Percentiles rank a stretch among this genome's conserved stretches.
Conservation (phyloP, 768 basidiomycete species). For the Peribolospora baueri region DNA sequence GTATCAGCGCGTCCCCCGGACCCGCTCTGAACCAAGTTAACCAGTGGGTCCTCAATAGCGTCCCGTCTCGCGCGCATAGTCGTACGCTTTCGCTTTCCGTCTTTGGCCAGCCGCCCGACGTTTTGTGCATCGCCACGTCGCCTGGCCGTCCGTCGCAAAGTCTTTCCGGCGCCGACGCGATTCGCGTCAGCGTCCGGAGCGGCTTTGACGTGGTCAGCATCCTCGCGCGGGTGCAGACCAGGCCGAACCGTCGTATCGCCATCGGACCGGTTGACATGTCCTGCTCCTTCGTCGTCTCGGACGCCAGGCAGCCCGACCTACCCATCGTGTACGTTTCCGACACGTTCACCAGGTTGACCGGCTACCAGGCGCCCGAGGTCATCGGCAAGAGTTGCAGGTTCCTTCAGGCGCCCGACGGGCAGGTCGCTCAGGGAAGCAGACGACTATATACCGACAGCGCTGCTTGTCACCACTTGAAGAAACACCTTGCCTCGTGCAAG, state of each 20-base stretch:
- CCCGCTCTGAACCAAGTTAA: no score
- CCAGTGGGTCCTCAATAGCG: no score
- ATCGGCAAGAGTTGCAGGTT: constrained; percentile 78
- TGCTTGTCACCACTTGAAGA: constrained; percentile 38
- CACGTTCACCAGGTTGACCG: constrained; percentile 36
- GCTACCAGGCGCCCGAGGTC: constrained; percentile 33
- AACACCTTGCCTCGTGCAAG: constrained; percentile 42
- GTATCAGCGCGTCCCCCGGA: no score
- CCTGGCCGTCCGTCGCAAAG: no score
- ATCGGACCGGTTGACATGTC: constrained; percentile 82
- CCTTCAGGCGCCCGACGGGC: constrained; percentile 50
- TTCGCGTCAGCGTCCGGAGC: constrained; percentile 18
- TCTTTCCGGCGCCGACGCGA: no score
- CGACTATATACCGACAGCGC: constrained; percentile 39
- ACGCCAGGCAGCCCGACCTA: constrained; percentile 50
- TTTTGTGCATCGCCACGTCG: no score
- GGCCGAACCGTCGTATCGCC: constrained; percentile 45
- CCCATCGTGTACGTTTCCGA: constrained; percentile 83
- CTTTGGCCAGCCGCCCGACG: no score
- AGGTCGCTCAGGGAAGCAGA: constrained; percentile 23
- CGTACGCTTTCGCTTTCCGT: no score
- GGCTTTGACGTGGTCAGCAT: constrained; percentile 77
- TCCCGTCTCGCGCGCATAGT: no score
- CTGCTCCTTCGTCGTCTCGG: constrained; percentile 76
- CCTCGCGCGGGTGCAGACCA: constrained; percentile 46